Evolutionary conservation across 2,329 filamentous ascomycete genomes (phyloP).

Genomic region (Aspergillus chevalieri): DNA sequence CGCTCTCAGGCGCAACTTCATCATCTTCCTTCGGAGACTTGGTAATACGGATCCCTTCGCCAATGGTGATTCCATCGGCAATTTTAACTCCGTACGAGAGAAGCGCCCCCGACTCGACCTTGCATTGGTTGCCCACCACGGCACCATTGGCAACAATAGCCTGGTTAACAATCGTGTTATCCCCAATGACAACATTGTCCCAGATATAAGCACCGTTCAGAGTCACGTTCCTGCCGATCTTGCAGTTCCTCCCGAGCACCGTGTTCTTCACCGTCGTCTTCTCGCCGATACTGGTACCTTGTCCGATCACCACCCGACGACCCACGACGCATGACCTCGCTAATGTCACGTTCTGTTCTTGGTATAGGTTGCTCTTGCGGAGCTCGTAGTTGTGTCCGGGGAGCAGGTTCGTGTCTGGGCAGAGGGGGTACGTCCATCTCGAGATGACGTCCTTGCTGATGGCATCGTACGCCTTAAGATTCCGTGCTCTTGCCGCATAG

Average conservation of each 20-base stretch:
- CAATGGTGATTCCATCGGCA: constrained; percentile 51
- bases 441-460: constrained; percentile 80
- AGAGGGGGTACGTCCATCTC: constrained; percentile 81
- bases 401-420: constrained; percentile 81
- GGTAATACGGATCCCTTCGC: constrained; percentile 38
- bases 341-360: constrained; percentile 70
- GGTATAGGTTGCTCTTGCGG: constrained; percentile 64
- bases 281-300: constrained; percentile 67
- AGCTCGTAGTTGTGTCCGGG: constrained; percentile 70
- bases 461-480: constrained; percentile 82
- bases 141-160: constrained; percentile 72
- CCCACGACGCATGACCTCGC: constrained; percentile 65
- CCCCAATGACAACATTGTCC: constrained; percentile 73
- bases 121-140: constrained; percentile 64
- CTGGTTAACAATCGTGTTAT: constrained; percentile 63
- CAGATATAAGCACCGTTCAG: constrained; percentile 80
- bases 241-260: constrained; percentile 76
- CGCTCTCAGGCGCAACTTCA: constrained; percentile 31
- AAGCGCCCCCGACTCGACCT: constrained; percentile 65
- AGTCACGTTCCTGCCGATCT: constrained; percentile 75
- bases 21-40: constrained; percentile 39
- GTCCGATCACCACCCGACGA: constrained; percentile 67
- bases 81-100: constrained; percentile 74
- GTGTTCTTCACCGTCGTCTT: constrained; percentile 65
- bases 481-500: constrained; percentile 81